Base-by-base conservation (phyloP, 106 monocot genomes). In the Xerophyta viscosa region DNA sequence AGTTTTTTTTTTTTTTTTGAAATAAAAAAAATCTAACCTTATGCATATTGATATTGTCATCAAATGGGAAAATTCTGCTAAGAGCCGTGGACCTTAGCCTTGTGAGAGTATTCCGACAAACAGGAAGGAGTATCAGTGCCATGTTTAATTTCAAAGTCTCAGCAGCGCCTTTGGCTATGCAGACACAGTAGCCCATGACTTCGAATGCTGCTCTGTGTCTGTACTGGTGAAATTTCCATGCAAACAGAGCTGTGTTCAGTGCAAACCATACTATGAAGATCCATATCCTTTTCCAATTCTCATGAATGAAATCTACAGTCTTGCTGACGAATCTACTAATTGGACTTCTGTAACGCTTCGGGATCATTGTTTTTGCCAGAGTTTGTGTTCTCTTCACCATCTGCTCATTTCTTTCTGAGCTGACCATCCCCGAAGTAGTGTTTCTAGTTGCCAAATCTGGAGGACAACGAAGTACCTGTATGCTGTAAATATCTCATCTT, bases 1-100 rank as follows among this genome's bases (percentile, higher is more conserved):
- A n/a, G n/a, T n/a, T n/a, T n/a, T n/a, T n/a, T n/a, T n/a, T n/a
- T n/a, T n/a, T n/a, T n/a, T n/a, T 4, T 42, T 29, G 17, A 24
- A 24, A 37, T 24, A 45, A 4, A 8, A 44, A 41, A 30, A 18
- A 18, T 1, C 43, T 33, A 54, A 93, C 84, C 79, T 89, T 89
- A 54, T 98, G 89, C 66, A 86, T 89, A 45, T 98, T 98, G 64
- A 98, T 98, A 60, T 79, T 98, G 71, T 98, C 96, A 41, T 89
- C 96, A 46, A 98, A 98, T 17, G 85, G 89, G 52, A 98, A 66
- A 61, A 98, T 45, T 14, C 51, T 26, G 49, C 74, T 60, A 0
- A 98, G 79, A 48, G 56, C 42, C 7, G 96, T 89, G 22, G 85
- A 89, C 61, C 96, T 79, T 25, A 89, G 88, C 63, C 27, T 70